Evolutionary conservation across 345 rosid species (phyloP).

Genomic region (Salix viminalis): DNA sequence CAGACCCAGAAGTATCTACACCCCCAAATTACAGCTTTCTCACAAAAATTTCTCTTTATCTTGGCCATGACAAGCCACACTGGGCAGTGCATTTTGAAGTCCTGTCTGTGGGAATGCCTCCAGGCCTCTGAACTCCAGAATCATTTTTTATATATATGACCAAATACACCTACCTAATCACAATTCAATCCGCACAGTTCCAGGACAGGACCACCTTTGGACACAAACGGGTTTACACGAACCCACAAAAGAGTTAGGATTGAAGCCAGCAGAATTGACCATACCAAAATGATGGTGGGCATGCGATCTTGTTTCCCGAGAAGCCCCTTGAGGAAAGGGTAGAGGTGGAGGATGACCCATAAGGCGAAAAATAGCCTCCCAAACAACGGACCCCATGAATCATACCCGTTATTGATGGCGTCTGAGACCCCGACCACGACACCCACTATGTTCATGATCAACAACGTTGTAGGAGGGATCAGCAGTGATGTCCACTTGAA

Average conservation of each 20-base stretch:
- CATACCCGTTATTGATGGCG: slow-evolving; percentile 95
- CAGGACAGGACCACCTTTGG: slow-evolving; percentile 75
- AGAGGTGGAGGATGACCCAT: slow-evolving; percentile 91
- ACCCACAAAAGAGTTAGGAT: slow-evolving; percentile 96
- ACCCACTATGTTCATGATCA: slow-evolving; percentile 81
- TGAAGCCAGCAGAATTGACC: slow-evolving; percentile 94
- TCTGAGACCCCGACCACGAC: slow-evolving; percentile 91
- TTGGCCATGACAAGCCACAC: slow-evolving; percentile 2
- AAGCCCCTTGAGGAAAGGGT: slow-evolving; percentile 97
- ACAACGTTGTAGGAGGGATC: slow-evolving; percentile 80
- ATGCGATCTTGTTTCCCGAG: slow-evolving; percentile 92
- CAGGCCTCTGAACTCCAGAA: neutral
- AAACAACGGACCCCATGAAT: slow-evolving; percentile 96
- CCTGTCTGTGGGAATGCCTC: neutral
- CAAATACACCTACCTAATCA: slow-evolving; percentile 39
- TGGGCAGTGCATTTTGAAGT: neutral
- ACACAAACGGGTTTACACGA: slow-evolving; percentile 82
- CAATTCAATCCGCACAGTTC: slow-evolving; percentile 91
- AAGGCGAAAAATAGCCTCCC: slow-evolving; percentile 89
- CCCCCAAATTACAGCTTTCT: slow-evolving; percentile 24
- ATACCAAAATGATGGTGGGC: slow-evolving; percentile 90
- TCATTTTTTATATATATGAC: neutral
- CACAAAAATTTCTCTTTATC: slow-evolving; percentile 3
- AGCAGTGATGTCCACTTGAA: slow-evolving; percentile 96
- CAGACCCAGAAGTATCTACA: slow-evolving; percentile 28